Conservation (phyloP, 805 yeast species). For the Candida gorgasii region DNA sequence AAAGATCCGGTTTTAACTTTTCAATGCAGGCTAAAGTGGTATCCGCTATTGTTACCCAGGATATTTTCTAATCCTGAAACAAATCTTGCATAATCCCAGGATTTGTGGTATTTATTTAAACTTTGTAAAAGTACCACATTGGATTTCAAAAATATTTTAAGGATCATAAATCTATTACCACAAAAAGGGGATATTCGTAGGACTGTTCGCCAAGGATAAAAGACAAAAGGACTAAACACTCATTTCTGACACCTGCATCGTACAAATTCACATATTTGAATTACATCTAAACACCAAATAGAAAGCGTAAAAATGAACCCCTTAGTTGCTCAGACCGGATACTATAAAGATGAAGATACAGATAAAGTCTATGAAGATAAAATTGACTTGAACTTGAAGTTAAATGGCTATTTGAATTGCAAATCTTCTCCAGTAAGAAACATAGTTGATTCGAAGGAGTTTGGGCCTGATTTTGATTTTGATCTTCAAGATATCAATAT, state of each 20-base stretch:
- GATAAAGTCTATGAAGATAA: constrained; percentile 13
- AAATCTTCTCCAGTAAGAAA: not conserved
- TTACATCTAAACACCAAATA: too few relatives aligned
- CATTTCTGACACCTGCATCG: too few relatives aligned
- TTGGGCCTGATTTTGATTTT: not conserved
- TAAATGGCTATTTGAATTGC: constrained; percentile 14
- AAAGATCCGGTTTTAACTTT: not conserved
- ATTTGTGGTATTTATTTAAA: not conserved
- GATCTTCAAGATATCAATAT: not conserved
- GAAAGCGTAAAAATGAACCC: too few relatives aligned
- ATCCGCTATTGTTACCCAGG: not conserved
- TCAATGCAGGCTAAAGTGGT: not conserved
- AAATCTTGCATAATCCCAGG: not conserved
- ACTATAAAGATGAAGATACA: constrained; percentile 17
- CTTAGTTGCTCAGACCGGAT: not conserved
- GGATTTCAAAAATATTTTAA: too few relatives aligned
- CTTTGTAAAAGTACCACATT: too few relatives aligned
- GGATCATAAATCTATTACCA: too few relatives aligned
- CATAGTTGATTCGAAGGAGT: not conserved
- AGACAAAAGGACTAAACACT: too few relatives aligned
- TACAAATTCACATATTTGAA: too few relatives aligned
- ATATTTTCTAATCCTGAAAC: constrained; percentile 1
- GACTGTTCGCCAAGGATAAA: too few relatives aligned
- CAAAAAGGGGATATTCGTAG: too few relatives aligned
- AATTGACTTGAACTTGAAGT: constrained; percentile 13